phyloP scores from a whole-genome alignment of 192 early-diverging fungal genomes.

The Coemansia sp. region DNA sequence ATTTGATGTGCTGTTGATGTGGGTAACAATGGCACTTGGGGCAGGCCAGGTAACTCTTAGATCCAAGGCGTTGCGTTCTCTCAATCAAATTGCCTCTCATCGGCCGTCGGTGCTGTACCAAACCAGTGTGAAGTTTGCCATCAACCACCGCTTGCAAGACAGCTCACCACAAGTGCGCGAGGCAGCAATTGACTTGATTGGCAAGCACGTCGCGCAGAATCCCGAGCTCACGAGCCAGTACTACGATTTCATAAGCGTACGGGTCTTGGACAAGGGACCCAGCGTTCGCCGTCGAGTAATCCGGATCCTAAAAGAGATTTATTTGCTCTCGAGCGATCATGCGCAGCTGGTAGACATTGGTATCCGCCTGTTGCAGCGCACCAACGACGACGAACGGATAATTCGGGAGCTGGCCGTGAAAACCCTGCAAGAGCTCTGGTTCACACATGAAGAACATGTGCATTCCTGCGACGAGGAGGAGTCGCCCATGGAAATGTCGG shows the following conservation, averaged over 20 bases:
- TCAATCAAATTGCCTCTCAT: constrained; percentile 74
- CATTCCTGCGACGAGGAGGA: constrained; percentile 30
- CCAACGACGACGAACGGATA: constrained; percentile 67
- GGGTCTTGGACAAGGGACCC: constrained; percentile 83
- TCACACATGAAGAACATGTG: constrained; percentile 55
- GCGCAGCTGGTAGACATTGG: constrained; percentile 68
- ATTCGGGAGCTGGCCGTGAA: constrained; percentile 71
- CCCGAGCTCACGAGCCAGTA: constrained; percentile 70
- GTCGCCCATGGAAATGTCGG: constrained; percentile 9
- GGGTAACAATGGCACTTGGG: constrained; percentile 67
- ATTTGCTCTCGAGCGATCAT: constrained; percentile 52
- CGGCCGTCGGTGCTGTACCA: constrained; percentile 68
- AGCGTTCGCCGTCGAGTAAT: constrained; percentile 90
- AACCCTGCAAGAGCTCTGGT: constrained; percentile 73
- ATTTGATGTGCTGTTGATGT: constrained; percentile 70
- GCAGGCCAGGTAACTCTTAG: constrained; percentile 70
- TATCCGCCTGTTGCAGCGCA: constrained; percentile 68
- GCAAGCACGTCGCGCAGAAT: constrained; percentile 74
- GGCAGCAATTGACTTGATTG: constrained; percentile 87
- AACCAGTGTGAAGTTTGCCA: constrained; percentile 66
- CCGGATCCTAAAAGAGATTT: constrained; percentile 77
- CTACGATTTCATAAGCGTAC: constrained; percentile 77
- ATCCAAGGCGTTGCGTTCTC: constrained; percentile 75
- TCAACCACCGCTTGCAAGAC: constrained; percentile 80
- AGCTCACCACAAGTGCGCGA: constrained; percentile 85